Evolutionary conservation across 2,329 filamentous ascomycete species (phyloP), one percentile per base, ranked within the genome.

Genomic region (Penicillium sp.): DNA sequence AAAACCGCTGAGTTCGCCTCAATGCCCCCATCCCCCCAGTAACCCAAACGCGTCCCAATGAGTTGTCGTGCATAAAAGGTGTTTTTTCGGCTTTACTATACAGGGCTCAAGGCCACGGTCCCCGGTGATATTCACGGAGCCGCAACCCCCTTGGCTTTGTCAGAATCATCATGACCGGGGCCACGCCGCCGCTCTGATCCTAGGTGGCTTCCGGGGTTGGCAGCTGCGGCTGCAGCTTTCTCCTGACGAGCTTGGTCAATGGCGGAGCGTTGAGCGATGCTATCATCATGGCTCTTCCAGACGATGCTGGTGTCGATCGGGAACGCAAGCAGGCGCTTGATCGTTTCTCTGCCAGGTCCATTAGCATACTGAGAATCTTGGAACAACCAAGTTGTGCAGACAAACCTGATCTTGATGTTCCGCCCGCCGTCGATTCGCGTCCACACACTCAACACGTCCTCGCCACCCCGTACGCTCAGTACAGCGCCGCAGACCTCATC

Each of bases 371-470:
- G 14, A 11, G 7, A 57, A 51, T 39, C n/a, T 49, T 39, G 36
- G 40, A 31, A 30, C 26, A 41, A 36, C 17, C 13, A 31, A 37
- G 25, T 16, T 13, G 8, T 27, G 68, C 19, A 8, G 7, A 19
- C 81, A 56, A 79, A 94, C 86, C 91, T 84, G 60, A 98, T 95
- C 75, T 94, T 96, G 57, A 97, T 85, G 67, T 96, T 94, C 58
- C 88, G 83, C 48, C 89, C 88, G 30, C 89, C 91, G 60, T 94
- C 87, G 57, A 87, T 93, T 66, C 89, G 86, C 39, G 90, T 94
- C 93, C 93, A 98, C 62, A 98, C 89, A 71, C 89, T 96, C 66
- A 98, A 78, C 47, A 97, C 94, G 63, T 98, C 93, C 71, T 98
- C 93, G 29, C 90, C 91, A 59, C 90, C 94, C 48, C 93, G 80